These are phyloP conservation scores for Craterostigma plantagineum DNA, from an alignment of 257 asterid genomes.

Conservation along the genomic window DNA sequence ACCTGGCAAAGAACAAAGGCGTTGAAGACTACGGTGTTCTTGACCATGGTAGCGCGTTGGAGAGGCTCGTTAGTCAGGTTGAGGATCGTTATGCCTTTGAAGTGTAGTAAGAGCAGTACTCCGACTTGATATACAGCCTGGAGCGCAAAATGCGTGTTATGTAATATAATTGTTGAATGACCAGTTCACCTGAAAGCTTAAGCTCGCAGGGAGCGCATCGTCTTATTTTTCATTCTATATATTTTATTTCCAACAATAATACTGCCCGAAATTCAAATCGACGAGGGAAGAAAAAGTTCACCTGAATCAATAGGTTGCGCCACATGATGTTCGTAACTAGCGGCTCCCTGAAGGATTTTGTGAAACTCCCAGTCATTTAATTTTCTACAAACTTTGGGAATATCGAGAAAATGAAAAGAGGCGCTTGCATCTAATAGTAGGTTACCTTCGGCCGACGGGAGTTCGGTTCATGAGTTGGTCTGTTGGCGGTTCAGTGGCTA, in stretches of 20 bases:
- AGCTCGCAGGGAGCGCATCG: no score
- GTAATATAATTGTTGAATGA: not conserved
- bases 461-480: conserved; percentile 74
- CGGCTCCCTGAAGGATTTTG: conserved; percentile 48
- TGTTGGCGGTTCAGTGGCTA: conserved; percentile 99
- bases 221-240: no score
- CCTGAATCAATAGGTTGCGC: conserved; percentile 90
- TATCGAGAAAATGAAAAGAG: not conserved
- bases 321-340: conserved; percentile 92
- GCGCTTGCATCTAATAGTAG: not conserved
- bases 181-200: no score
- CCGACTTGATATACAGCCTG: conserved; percentile 76
- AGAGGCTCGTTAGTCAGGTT: conserved; percentile 22
- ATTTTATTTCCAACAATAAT: no score
- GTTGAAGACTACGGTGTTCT: conserved; percentile 67
- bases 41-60: conserved; percentile 48
- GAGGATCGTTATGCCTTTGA: conserved; percentile 43
- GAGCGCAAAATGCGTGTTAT: not conserved
- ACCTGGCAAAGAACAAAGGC: conserved; percentile 91
- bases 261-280: not conserved
- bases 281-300: not conserved
- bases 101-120: conserved; percentile 59
- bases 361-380: not conserved
- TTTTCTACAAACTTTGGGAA: not conserved
- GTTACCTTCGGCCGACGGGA: conserved; percentile 92